phyloP scores from a whole-genome alignment of 768 basidiomycete species.

The Boletales sp. region DNA sequence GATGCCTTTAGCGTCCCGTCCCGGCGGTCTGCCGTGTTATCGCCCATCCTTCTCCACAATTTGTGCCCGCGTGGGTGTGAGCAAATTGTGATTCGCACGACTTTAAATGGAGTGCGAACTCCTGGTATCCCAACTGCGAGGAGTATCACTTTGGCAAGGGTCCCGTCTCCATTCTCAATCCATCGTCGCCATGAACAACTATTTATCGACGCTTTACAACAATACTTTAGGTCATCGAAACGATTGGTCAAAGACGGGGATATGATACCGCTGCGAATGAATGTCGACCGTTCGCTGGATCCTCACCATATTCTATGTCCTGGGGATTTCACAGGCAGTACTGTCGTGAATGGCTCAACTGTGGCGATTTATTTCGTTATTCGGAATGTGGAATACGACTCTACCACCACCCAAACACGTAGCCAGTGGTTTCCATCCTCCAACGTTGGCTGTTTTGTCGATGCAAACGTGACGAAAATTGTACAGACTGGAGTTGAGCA shows the following conservation, averaged over 20 bases:
- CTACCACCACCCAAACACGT: conserved; percentile 36
- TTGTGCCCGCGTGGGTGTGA: conserved; percentile 32
- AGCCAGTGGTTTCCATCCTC: conserved; percentile 57
- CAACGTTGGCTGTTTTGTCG: conserved; percentile 83
- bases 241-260: conserved; percentile 72
- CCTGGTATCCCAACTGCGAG: conserved; percentile 67
- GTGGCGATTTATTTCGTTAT: conserved; percentile 73
- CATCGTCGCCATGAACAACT: conserved; percentile 60
- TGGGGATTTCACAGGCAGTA: conserved; percentile 1
- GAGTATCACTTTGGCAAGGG: conserved; percentile 71
- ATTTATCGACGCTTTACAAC: conserved; percentile 58
- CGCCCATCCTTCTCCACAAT: conserved; percentile 56
- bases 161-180: conserved; percentile 70
- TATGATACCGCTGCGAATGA: conserved; percentile 60
- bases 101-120: conserved; percentile 56
- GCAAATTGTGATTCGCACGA: conserved; percentile 42
- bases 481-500: conserved; percentile 78
- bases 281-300: conserved; percentile 42
- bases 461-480: conserved; percentile 68
- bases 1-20: conserved; percentile 42
- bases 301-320: conserved; percentile 7
- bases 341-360: conserved; percentile 22
- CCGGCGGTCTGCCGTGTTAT: conserved; percentile 29
- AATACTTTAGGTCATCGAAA: conserved; percentile 52
- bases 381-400: conserved; percentile 69